These are phyloP conservation scores for Atkinsonella hypoxylon DNA, from an alignment of 2,329 filamentous ascomycete genomes.

Conservation along the genomic window DNA sequence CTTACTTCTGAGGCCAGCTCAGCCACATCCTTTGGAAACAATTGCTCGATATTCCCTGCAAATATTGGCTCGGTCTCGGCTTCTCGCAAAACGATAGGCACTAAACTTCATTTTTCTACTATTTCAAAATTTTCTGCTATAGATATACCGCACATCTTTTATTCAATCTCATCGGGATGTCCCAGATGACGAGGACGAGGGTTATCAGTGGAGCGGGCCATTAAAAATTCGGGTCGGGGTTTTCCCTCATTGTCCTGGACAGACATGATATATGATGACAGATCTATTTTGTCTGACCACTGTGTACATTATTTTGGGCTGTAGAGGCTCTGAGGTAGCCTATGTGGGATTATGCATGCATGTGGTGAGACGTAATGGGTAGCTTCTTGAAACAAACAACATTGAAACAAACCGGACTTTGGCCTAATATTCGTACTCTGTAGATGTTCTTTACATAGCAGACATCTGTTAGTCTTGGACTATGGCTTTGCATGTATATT, in stretches of 20 bases:
- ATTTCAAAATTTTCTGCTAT: background rate
- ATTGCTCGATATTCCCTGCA: background rate
- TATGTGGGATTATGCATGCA: background rate
- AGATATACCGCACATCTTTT: background rate
- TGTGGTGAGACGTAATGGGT: background rate
- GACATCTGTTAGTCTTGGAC: too few relatives aligned
- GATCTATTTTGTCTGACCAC: background rate
- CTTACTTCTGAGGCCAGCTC: background rate
- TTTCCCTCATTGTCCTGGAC: background rate
- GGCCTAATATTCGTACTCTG: too few relatives aligned
- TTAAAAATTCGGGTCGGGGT: background rate
- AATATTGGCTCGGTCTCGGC: background rate
- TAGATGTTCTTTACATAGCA: too few relatives aligned
- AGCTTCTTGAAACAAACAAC: background rate
- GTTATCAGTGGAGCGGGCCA: background rate
- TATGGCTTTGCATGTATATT: too few relatives aligned
- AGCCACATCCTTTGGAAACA: background rate
- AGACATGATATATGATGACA: slow-evolving; percentile 3
- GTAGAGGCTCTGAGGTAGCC: background rate
- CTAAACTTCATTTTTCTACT: background rate
- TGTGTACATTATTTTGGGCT: background rate
- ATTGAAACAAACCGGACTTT: background rate
- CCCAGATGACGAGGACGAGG: background rate
- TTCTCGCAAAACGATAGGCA: background rate
- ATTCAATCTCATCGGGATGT: background rate